Evolutionary conservation across 805 yeast genomes (phyloP).

Genomic region (Lachancea quebecensis): DNA sequence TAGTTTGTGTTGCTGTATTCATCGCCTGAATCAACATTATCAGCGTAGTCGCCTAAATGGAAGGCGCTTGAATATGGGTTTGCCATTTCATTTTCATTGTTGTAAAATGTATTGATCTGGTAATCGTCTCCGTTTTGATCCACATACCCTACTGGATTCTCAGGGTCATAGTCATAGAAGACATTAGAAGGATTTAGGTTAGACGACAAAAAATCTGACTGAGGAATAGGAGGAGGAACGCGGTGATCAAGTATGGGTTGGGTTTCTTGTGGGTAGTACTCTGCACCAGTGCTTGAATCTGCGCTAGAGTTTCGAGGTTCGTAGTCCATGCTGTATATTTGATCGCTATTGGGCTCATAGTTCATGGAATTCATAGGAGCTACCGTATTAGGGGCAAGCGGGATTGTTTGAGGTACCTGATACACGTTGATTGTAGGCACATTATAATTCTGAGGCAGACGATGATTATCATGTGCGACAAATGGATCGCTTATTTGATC

Average conservation of each 20-base stretch:
- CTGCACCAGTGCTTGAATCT: conserved; percentile 6
- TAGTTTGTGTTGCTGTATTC: conserved; percentile 3
- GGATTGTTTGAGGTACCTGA: conserved; percentile 18
- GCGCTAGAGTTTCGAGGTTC: conserved; percentile 5
- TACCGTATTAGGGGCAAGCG: conserved; percentile 5
- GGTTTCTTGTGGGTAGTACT: conserved; percentile 10
- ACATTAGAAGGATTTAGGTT: not conserved
- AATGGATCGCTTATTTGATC: too few relatives aligned
- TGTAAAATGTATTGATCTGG: conserved; percentile 29
- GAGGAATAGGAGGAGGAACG: conserved; percentile 4
- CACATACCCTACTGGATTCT: conserved; percentile 17
- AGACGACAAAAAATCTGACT: not conserved
- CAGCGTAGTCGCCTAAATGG: conserved; percentile 7
- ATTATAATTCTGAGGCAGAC: conserved; percentile 6
- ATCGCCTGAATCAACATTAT: conserved; percentile 2
- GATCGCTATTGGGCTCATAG: conserved; percentile 19
- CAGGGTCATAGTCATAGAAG: conserved; percentile 19
- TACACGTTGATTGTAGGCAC: conserved; percentile 25
- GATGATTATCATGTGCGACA: not conserved
- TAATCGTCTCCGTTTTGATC: conserved; percentile 33
- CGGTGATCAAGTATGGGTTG: conserved; percentile 20
- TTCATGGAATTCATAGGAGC: conserved; percentile 8
- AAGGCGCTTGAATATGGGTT: conserved; percentile 25
- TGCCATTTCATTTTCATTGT: conserved; percentile 31
- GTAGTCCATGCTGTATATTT: conserved; percentile 17